Percentiles rank a stretch among this genome's conserved stretches.
Evolutionary conservation across 768 basidiomycete genomes (phyloP).

Genomic region (Tylopilus sp.): DNA sequence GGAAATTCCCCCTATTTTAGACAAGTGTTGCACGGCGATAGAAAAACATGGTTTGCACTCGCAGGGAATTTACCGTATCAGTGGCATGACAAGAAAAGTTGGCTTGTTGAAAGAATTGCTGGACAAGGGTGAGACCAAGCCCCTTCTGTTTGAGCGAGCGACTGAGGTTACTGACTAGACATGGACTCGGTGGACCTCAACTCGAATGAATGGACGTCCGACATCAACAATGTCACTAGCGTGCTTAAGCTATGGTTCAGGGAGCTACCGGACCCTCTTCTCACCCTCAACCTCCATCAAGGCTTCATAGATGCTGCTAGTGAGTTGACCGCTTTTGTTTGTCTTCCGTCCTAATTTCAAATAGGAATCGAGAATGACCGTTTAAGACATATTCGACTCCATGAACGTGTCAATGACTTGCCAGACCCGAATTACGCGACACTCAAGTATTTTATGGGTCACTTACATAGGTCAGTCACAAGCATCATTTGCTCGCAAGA

Average conservation of each 20-base stretch:
- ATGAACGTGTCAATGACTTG: conserved; percentile 96
- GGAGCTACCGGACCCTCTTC: conserved; percentile 90
- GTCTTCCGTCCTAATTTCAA: background rate
- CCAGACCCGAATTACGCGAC: conserved; percentile 99
- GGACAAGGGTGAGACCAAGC: conserved; percentile 65
- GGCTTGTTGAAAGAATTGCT: conserved; percentile 75
- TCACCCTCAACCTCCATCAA: conserved; percentile 81
- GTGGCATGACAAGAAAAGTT: conserved; percentile 87
- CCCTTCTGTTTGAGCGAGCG: conserved; percentile 1
- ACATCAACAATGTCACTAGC: conserved; percentile 96
- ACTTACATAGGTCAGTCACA: conserved; percentile 73
- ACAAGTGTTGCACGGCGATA: conserved; percentile 88
- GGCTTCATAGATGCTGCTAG: conserved; percentile 95
- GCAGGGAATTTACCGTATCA: conserved; percentile 92
- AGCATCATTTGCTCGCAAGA: background rate
- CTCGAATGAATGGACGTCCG: conserved; percentile 84
- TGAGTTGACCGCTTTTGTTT: conserved; percentile 39
- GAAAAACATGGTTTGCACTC: conserved; percentile 82
- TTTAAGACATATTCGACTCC: conserved; percentile 90
- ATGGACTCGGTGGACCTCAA: conserved; percentile 85
- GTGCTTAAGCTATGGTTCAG: conserved; percentile 95
- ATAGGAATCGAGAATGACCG: conserved; percentile 91
- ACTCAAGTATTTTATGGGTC: conserved; percentile 91
- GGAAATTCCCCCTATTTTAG: conserved; percentile 84
- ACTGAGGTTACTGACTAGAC: conserved; percentile 46